These are phyloP conservation scores for Kodamaea anthophila DNA, from an alignment of 1,139 yeast genomes.

Conservation along the genomic window DNA sequence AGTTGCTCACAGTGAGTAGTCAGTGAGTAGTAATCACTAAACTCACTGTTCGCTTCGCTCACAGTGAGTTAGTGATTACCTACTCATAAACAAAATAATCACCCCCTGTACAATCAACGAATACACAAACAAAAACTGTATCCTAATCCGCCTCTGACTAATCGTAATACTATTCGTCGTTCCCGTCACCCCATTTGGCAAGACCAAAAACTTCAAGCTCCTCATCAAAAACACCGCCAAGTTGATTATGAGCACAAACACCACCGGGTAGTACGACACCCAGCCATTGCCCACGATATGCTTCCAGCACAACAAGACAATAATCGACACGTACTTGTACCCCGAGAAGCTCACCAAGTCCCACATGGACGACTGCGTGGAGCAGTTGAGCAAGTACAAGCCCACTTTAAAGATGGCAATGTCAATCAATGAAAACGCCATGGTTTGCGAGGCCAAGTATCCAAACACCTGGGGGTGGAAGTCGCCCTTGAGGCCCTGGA, in stretches of 20 bases:
- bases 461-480: constrained; percentile 94
- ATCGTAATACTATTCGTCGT: constrained; percentile 52
- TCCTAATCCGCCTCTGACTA: constrained; percentile 72
- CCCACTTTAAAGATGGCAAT: constrained; percentile 40
- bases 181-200: constrained; percentile 41
- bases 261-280: constrained; percentile 34
- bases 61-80: too few species aligned
- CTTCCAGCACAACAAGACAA: constrained; percentile 48
- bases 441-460: constrained; percentile 80
- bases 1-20: too few species aligned
- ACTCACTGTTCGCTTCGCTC: too few species aligned
- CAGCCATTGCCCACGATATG: constrained; percentile 31
- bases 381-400: constrained; percentile 44
- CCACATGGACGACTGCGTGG: constrained; percentile 52
- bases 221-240: constrained; percentile 75
- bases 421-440: constrained; percentile 79
- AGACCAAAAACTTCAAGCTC: constrained; percentile 70
- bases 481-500: constrained; percentile 82
- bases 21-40: too few species aligned
- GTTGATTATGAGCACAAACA: constrained; percentile 39
- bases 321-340: constrained; percentile 83
- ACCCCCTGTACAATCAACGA: constrained; percentile 68
- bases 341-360: constrained; percentile 90
- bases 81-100: constrained; percentile 24
- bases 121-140: constrained; percentile 80